These are phyloP conservation scores for Hanseniaspora gamundiae DNA, from an alignment of 1,139 yeast species.

Conservation along the genomic window DNA sequence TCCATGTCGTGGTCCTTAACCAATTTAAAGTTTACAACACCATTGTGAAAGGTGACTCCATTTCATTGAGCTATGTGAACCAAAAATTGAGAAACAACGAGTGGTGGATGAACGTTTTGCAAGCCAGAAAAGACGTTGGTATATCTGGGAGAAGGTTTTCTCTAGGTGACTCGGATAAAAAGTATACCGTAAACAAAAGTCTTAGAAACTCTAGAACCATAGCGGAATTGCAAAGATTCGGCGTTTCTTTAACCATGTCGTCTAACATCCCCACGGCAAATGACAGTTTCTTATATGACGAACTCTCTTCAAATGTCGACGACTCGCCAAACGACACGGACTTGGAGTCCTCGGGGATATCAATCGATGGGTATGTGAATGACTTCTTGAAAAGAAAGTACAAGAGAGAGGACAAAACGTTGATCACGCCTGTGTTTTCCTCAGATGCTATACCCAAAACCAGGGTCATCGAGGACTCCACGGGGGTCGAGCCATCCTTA, in stretches of 20 bases:
- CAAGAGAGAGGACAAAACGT: conserved; percentile 3
- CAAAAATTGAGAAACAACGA: conserved; percentile 30
- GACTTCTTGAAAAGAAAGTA: conserved; percentile 3
- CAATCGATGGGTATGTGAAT: conserved; percentile 1
- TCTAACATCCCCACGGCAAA: conserved; percentile 35
- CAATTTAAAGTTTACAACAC: conserved; percentile 57
- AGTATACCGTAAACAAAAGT: conserved; percentile 6
- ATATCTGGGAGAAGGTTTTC: conserved; percentile 20
- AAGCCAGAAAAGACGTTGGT: conserved; percentile 35
- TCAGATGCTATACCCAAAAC: conserved; percentile 72
- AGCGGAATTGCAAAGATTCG: conserved; percentile 55
- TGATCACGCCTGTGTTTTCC: conserved; percentile 53
- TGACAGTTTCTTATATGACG: conserved; percentile 25
- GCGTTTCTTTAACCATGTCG: conserved; percentile 65
- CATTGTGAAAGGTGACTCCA: conserved; percentile 51
- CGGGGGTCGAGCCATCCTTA: conserved; percentile 47
- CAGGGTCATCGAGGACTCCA: conserved; percentile 54
- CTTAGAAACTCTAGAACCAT: conserved; percentile 30
- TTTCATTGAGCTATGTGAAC: conserved; percentile 25
- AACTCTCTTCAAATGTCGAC: conserved; percentile 14
- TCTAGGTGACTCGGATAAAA: conserved; percentile 13
- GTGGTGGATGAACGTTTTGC: conserved; percentile 58
- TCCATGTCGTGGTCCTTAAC: conserved; percentile 61
- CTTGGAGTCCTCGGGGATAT: conserved; percentile 2
- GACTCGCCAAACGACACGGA: conserved; percentile 9